These are phyloP conservation scores for Vicia sativa DNA, from an alignment of 306 rosid species.

Conservation along the genomic window DNA sequence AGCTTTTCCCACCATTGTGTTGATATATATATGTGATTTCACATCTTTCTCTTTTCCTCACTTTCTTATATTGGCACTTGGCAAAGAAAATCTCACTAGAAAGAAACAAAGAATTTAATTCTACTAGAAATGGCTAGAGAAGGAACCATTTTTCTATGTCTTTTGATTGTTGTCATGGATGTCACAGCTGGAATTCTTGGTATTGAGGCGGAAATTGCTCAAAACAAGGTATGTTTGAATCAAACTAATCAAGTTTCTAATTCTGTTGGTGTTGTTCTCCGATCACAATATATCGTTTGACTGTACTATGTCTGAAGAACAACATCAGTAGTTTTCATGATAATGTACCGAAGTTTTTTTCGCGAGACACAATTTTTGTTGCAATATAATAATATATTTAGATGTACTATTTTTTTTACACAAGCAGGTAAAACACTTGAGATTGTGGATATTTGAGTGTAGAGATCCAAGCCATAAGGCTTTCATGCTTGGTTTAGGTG, in stretches of 20 bases:
- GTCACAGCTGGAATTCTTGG: slow-evolving; percentile 81
- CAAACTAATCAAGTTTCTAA: slow-evolving; percentile 19
- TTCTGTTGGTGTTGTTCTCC: not conserved
- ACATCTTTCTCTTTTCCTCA: not conserved
- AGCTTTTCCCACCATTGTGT: slow-evolving; percentile 48
- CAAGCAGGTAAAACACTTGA: slow-evolving; percentile 73
- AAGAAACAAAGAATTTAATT: slow-evolving; percentile 19
- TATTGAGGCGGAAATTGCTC: slow-evolving; percentile 85
- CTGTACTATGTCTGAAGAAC: not conserved
- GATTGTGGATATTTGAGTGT: slow-evolving; percentile 93
- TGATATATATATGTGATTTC: slow-evolving; percentile 14
- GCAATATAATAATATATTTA: not conserved
- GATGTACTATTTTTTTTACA: slow-evolving; percentile 8
- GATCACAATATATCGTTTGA: not conserved
- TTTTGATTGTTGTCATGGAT: slow-evolving; percentile 73
- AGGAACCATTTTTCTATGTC: slow-evolving; percentile 64
- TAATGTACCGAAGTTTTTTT: not conserved
- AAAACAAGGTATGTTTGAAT: slow-evolving; percentile 70
- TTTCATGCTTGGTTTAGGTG: slow-evolving; percentile 74
- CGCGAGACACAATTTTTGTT: slow-evolving; percentile 1
- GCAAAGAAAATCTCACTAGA: slow-evolving; percentile 17
- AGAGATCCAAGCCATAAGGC: slow-evolving; percentile 88
- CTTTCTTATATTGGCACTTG: slow-evolving; percentile 23
- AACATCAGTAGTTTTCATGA: not conserved
- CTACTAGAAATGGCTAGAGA: slow-evolving; percentile 52